Evolutionary conservation across 2,329 filamentous ascomycete genomes (phyloP).

Genomic region (Fusarium scirpi): DNA sequence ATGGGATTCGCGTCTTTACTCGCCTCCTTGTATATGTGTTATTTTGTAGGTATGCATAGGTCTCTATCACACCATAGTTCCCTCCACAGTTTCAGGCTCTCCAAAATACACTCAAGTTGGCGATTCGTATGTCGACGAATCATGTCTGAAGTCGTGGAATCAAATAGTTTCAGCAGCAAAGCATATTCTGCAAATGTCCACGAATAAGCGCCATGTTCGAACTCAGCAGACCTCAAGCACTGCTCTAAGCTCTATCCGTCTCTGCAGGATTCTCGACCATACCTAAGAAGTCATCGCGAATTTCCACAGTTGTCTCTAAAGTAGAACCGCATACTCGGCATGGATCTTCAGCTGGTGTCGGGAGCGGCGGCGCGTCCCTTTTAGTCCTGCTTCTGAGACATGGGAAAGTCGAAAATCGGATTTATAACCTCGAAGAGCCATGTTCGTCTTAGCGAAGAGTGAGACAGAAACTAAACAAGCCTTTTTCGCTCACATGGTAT

Average conservation of each 20-base stretch:
- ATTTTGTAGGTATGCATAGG: neutral
- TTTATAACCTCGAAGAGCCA: constrained; percentile 11
- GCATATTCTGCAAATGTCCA: neutral
- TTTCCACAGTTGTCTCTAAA: constrained; percentile 8
- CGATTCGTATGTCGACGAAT: neutral
- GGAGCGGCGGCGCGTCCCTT: constrained; percentile 26
- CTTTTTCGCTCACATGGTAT: constrained; percentile 22
- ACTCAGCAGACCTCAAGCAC: constrained; percentile 14
- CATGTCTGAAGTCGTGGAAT: neutral
- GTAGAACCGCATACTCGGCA: constrained; percentile 7
- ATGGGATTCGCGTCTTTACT: constrained; percentile 7
- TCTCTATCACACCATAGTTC: neutral
- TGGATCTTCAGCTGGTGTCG: constrained; percentile 29
- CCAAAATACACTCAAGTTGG: neutral
- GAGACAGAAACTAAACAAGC: constrained; percentile 14
- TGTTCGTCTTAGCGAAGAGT: neutral
- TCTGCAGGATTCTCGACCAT: constrained; percentile 17
- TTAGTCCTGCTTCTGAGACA: constrained; percentile 23
- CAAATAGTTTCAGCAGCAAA: neutral
- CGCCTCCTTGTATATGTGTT: constrained; percentile 10
- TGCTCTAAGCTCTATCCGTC: neutral
- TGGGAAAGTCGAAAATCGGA: constrained; percentile 17
- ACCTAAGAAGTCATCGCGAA: constrained; percentile 4
- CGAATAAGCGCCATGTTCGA: constrained; percentile 29
- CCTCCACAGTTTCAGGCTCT: neutral